These are phyloP conservation scores for Camillea tinctor DNA, from an alignment of 2,329 filamentous ascomycete species.

Conservation along the genomic window DNA sequence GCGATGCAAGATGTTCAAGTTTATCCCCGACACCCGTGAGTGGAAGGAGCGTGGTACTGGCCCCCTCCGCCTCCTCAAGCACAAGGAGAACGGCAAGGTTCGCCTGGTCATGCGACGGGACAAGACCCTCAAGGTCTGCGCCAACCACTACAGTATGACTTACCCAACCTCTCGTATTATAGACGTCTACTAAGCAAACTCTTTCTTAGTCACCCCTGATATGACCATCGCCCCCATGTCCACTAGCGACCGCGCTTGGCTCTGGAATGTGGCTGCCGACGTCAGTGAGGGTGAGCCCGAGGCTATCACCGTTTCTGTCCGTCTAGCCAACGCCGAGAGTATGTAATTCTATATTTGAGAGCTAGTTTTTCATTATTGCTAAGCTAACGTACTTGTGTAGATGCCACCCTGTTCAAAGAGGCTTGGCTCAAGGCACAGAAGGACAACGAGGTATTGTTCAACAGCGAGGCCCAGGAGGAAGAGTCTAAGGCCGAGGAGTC, in stretches of 20 bases:
- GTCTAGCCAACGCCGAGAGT: conserved; percentile 98
- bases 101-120: conserved; percentile 97
- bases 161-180: not conserved
- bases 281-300: conserved; percentile 98
- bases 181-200: conserved; percentile 14
- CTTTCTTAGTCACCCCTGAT: conserved; percentile 77
- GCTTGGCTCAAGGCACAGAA: conserved; percentile 95
- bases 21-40: conserved; percentile 85
- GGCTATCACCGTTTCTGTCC: conserved; percentile 92
- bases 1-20: conserved; percentile 99
- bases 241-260: conserved; percentile 97
- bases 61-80: conserved; percentile 94
- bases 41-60: conserved; percentile 99
- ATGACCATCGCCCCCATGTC: conserved; percentile 99
- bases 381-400: conserved; percentile 43
- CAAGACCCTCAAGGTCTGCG: conserved; percentile 99
- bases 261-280: conserved; percentile 97
- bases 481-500: conserved; percentile 20
- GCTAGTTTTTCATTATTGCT: conserved; percentile 25
- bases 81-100: conserved; percentile 98
- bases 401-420: conserved; percentile 97
- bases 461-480: conserved; percentile 37
- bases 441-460: conserved; percentile 89
- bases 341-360: conserved; percentile 40
- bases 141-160: conserved; percentile 94